These are phyloP conservation scores for Gremmenia infestans DNA, from an alignment of 2,329 filamentous ascomycete species.

Conservation along the genomic window DNA sequence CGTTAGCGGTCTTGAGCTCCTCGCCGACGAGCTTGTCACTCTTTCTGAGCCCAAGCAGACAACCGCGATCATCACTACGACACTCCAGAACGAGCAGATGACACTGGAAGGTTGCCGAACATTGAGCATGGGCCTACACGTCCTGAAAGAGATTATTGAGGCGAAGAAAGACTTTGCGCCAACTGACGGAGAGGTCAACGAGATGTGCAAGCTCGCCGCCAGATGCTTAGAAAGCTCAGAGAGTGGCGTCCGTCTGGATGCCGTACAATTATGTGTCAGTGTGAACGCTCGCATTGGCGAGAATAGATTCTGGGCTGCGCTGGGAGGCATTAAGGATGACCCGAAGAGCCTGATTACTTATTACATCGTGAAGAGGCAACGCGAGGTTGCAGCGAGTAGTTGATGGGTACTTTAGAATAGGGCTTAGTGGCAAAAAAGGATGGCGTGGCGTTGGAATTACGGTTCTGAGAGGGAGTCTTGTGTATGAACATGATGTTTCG, in stretches of 20 bases:
- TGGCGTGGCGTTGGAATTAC: not conserved
- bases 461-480: not conserved
- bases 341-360: constrained; percentile 75
- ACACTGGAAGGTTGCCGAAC: constrained; percentile 45
- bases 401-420: not conserved
- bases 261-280: constrained; percentile 73
- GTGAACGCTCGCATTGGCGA: constrained; percentile 61
- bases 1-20: constrained; percentile 66
- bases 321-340: constrained; percentile 63
- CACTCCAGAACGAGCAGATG: constrained; percentile 41
- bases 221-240: constrained; percentile 56
- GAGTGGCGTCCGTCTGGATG: constrained; percentile 64
- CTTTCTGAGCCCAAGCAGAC: constrained; percentile 61
- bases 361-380: constrained; percentile 69
- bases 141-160: constrained; percentile 54
- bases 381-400: constrained; percentile 38
- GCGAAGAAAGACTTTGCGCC: constrained; percentile 41
- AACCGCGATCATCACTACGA: constrained; percentile 46
- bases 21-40: constrained; percentile 65
- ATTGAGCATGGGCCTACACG: constrained; percentile 58
- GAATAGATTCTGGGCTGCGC: constrained; percentile 59
- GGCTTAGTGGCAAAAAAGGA: not conserved
- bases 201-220: constrained; percentile 47
- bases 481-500: not conserved
- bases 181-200: constrained; percentile 44